phyloP scores from a whole-genome alignment of 139 green algal genomes.

The Yamagishiella unicocca region DNA sequence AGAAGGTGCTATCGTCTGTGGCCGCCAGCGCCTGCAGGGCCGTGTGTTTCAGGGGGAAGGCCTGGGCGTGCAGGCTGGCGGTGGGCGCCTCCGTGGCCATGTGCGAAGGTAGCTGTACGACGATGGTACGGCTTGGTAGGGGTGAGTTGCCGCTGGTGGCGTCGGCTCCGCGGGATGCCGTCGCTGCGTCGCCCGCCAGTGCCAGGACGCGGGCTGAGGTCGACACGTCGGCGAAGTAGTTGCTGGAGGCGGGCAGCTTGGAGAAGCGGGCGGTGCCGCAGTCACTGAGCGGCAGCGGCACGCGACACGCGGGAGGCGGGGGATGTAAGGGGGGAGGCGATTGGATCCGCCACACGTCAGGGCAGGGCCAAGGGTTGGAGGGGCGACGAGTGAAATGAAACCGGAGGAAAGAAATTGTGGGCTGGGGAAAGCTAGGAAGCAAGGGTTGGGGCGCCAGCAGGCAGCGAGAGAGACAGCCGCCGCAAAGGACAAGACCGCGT shows the following conservation, averaged over 20 bases:
- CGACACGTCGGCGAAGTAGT: not conserved
- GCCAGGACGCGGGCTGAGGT: not conserved
- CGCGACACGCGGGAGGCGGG: too few species aligned
- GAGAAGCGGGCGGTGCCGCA: not conserved
- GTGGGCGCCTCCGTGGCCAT: conserved; percentile 5
- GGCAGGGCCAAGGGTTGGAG: too few species aligned
- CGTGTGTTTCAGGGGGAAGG: conserved; percentile 26
- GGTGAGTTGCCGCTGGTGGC: not conserved
- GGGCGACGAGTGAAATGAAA: too few species aligned
- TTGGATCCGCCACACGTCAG: too few species aligned
- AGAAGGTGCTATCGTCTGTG: too few species aligned
- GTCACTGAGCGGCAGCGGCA: not conserved
- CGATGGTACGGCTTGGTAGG: not conserved
- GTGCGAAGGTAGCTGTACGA: conserved; percentile 8
- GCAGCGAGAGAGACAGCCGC: too few species aligned
- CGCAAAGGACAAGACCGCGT: too few species aligned
- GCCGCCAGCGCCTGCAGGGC: conserved; percentile 2
- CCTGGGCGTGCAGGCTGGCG: conserved; percentile 21
- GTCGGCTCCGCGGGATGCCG: too few species aligned
- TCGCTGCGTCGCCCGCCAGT: not conserved
- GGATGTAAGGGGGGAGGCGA: too few species aligned
- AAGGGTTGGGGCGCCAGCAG: too few species aligned
- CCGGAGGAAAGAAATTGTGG: too few species aligned
- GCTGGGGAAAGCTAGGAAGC: too few species aligned
- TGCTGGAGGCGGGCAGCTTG: not conserved